phyloP scores from a whole-genome alignment of 1,139 yeast species.

The Pichiaceae sp. region DNA sequence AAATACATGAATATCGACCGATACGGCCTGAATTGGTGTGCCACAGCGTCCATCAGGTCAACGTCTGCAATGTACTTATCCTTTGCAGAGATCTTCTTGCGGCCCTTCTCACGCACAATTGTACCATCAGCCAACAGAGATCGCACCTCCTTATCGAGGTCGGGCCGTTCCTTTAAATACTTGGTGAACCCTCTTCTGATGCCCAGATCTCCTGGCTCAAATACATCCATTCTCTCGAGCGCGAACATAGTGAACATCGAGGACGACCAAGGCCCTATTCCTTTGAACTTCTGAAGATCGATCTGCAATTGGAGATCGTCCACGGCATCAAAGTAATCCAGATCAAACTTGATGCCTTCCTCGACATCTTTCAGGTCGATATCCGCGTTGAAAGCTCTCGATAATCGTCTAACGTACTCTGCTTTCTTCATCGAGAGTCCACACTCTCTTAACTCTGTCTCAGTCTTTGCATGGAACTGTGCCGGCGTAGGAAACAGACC shows the following conservation, averaged over 20 bases:
- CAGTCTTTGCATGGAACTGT: conserved; percentile 31
- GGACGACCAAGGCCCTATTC: conserved; percentile 88
- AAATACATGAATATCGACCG: conserved; percentile 62
- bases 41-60: conserved; percentile 45
- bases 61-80: conserved; percentile 34
- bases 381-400: conserved; percentile 44
- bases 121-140: conserved; percentile 15
- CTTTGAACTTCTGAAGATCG: conserved; percentile 41
- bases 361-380: conserved; percentile 6
- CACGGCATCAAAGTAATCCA: conserved; percentile 30
- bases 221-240: conserved; percentile 56
- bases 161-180: conserved; percentile 52
- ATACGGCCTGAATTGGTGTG: conserved; percentile 57
- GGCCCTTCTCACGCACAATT: conserved; percentile 2
- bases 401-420: conserved; percentile 53
- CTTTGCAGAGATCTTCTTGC: conserved; percentile 10
- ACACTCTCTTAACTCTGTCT: conserved; percentile 45
- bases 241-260: conserved; percentile 79
- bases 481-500: conserved; percentile 43
- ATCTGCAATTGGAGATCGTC: conserved; percentile 24
- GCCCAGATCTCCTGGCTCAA: conserved; percentile 77
- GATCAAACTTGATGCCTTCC: conserved; percentile 29
- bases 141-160: conserved; percentile 35
- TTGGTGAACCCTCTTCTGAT: conserved; percentile 71
- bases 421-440: conserved; percentile 71